Conservation (phyloP, 208 protist genomes). For the Tritrichomonas musculus region DNA sequence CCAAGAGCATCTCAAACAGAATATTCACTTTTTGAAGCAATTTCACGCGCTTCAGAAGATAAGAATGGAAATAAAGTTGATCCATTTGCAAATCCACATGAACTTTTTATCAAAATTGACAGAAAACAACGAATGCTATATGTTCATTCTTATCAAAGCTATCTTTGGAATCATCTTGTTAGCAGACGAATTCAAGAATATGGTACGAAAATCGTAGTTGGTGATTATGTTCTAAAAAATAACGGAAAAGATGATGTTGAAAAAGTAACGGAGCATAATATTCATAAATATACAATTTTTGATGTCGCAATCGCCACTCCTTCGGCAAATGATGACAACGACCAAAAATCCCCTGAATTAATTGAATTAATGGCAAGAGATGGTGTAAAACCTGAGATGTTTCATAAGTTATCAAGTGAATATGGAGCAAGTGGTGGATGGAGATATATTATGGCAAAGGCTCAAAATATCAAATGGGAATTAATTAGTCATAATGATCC, state of each 20-base stretch:
- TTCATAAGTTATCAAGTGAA: neutral
- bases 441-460: neutral
- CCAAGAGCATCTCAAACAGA: neutral
- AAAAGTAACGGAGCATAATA: neutral
- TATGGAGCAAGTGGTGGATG: neutral
- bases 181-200: neutral
- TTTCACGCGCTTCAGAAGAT: neutral
- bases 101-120: neutral
- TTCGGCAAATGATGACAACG: neutral
- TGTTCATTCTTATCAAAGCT: constrained; percentile 7
- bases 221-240: neutral
- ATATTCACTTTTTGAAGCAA: neutral
- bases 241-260: neutral
- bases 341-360: neutral
- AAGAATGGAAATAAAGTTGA: too few species aligned
- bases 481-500: neutral
- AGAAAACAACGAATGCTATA: constrained; percentile 2
- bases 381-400: neutral
- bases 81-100: neutral
- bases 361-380: neutral
- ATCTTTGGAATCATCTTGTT: neutral
- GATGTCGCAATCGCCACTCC: neutral
- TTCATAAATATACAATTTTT: neutral
- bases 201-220: neutral
- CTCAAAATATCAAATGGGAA: neutral